Base-by-base conservation (phyloP, 106 monocot species). In the Agapanthus africanus region DNA sequence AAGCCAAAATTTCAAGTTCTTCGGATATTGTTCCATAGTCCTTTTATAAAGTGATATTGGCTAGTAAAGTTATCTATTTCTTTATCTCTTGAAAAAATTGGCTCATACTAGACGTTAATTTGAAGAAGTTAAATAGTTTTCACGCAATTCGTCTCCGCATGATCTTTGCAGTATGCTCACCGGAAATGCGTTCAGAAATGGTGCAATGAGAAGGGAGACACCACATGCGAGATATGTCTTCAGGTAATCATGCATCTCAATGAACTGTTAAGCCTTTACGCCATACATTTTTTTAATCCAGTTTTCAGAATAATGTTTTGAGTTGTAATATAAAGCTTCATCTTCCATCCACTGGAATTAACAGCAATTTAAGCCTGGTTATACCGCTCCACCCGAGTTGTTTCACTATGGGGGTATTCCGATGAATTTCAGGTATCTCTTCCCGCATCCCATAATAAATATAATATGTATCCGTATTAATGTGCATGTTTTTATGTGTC, bases 161-260 rank as follows among this genome's bases (percentile, higher is more conserved):
- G 9, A 2, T 65, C 25, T 49, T n/a, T 84, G 54, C 76, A 93
- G 93, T 90, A 87, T 70, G 93, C 90, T 65, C 93, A 93, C 44
- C 68, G 93, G 16, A 89, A 82, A 76, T 93, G 93, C 72, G 79
- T 93, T 33, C 93, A 93, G 37, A 60, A 83, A 25, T 93, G 93
- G 93, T 93, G 93, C 59, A 82, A 93, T 50, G 90, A 90, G 82
- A 93, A 93, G 67, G 93, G 90, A 7, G 84, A 93, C 66, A 93
- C 82, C 2, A 78, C 69, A 3, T 93, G 93, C 54, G 93, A 93
- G 73, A 93, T 93, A 57, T 93, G 93, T 66, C 75, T 90, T 26
- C 84, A 93, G 90, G 93, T 93, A 65, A 52, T 61, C 51, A 14
- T 14, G 3, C 42, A 66, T 44, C 42, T 28, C 18, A 37, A 66